These are phyloP conservation scores for Sordariomycetes sp. DNA, from an alignment of 2,329 filamentous ascomycete genomes.

Conservation along the genomic window DNA sequence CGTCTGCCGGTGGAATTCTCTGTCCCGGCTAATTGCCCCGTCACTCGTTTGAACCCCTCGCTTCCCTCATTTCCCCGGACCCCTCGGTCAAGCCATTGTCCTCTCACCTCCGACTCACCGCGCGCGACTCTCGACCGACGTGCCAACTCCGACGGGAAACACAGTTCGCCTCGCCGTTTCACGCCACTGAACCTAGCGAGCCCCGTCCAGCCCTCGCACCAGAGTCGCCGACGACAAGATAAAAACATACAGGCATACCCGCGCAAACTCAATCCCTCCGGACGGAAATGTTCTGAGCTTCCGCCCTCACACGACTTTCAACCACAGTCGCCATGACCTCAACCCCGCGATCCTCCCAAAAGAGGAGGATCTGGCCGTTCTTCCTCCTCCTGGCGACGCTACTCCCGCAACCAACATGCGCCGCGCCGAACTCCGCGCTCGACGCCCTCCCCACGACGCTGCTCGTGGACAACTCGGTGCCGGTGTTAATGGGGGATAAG, in stretches of 20 bases:
- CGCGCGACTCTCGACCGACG: too few species aligned
- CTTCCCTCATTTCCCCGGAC: too few species aligned
- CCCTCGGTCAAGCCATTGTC: too few species aligned
- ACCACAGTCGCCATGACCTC: constrained; percentile 3
- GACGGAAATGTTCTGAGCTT: not conserved
- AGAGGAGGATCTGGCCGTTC: not conserved
- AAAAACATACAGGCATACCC: not conserved
- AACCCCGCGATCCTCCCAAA: not conserved
- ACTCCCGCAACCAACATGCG: not conserved
- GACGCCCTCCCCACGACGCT: not conserved
- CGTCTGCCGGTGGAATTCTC: too few species aligned
- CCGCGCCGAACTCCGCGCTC: constrained; percentile 2
- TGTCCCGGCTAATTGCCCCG: too few species aligned
- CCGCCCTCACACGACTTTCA: not conserved
- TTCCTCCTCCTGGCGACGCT: not conserved
- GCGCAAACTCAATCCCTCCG: not conserved
- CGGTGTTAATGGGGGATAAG: constrained; percentile 8
- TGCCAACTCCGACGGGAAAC: too few species aligned
- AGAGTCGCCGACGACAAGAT: not conserved
- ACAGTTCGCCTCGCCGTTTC: too few species aligned
- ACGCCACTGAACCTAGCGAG: too few species aligned
- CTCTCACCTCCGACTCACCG: too few species aligned
- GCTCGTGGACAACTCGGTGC: constrained; percentile 8
- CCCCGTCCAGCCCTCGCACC: too few species aligned
- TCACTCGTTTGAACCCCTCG: too few species aligned